Evolutionary conservation across 2,329 filamentous ascomycete species (phyloP).

Genomic region (Aspergillus uvarum): DNA sequence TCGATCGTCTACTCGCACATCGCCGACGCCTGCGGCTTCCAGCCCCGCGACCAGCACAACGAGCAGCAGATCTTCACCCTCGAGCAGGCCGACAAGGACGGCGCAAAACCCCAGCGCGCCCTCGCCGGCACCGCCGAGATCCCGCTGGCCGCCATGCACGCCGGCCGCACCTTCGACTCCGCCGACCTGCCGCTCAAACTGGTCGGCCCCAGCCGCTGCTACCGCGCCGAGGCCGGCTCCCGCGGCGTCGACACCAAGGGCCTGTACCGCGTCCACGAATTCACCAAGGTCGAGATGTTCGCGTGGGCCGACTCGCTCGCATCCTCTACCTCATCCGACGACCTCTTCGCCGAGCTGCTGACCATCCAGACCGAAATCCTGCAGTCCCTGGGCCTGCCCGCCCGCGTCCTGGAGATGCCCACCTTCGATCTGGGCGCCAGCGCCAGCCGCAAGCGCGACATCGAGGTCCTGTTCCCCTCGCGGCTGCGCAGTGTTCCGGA

Average conservation of each 20-base stretch:
- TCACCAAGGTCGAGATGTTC: slow-evolving; percentile 98
- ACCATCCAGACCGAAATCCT: slow-evolving; percentile 84
- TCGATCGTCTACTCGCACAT: slow-evolving; percentile 92
- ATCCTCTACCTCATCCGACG: slow-evolving; percentile 30
- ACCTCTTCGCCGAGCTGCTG: slow-evolving; percentile 80
- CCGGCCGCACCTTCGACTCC: slow-evolving; percentile 66
- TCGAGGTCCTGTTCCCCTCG: slow-evolving; percentile 91
- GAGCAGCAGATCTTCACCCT: slow-evolving; percentile 91
- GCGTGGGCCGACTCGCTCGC: slow-evolving; percentile 73
- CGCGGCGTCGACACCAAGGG: slow-evolving; percentile 89
- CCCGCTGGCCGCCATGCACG: slow-evolving; percentile 86
- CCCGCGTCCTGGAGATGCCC: slow-evolving; percentile 91
- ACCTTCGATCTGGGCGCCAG: slow-evolving; percentile 83
- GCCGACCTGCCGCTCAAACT: slow-evolving; percentile 71
- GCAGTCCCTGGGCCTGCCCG: slow-evolving; percentile 72
- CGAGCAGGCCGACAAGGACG: slow-evolving; percentile 63
- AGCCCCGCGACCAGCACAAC: slow-evolving; percentile 83
- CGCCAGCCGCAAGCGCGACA: slow-evolving; percentile 82
- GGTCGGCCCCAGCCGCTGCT: slow-evolving; percentile 87
- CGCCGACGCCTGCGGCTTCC: slow-evolving; percentile 87
- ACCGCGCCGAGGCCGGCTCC: slow-evolving; percentile 89
- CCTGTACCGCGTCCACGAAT: slow-evolving; percentile 95
- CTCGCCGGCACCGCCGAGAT: slow-evolving; percentile 93
- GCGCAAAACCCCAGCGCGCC: slow-evolving; percentile 64
- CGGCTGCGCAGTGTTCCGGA: slow-evolving; percentile 45